Evolutionary conservation across 2,329 filamentous ascomycete species (phyloP), one percentile per base, ranked within the genome.

Genomic region (Apiospora koreana): DNA sequence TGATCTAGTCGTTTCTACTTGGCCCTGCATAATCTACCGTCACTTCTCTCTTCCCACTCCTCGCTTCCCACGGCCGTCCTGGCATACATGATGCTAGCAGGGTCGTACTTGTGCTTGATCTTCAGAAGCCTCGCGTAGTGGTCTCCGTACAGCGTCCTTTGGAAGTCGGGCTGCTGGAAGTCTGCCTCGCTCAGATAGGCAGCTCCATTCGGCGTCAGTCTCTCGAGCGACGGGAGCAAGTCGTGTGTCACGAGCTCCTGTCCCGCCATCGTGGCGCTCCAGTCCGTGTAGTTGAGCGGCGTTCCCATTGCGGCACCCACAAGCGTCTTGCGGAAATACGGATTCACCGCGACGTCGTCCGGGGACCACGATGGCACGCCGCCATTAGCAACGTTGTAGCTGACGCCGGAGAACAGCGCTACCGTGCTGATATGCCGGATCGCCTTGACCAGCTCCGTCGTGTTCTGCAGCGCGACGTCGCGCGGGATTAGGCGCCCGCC

Each of bases 61-160:
- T 84, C 82, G 72, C 79, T 82, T 0, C 83, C 83, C 16, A 84
- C 82, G 18, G 75, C 80, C 1, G 78, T 79, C 3, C 73, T 75
- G 23, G 80, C 82, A 65, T 83, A 81, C 38, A 81, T 83, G 1
- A 85, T 41, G 5, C 74, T 74, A 5, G 76, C 31, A 12, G 80
- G 74, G 74, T 84, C 84, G 72, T 81, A 84, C 64, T 76, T 79
- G 25, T 78, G 71, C 78, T 86, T 86, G 43, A 86, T 76, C 0
- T 21, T 43, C 21, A 76, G 18, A 62, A 82, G 70, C 4, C 70
- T 68, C 1, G 67, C 50, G 69, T 82, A 82, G 64, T 81, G 80
- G 1, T 45, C 70, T 6, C 81, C 81, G 72, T 75, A 82, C 70
- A 81, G 81, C 2, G 66, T 70, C 8, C 76, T 65, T 71, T 79